phyloP scores from a whole-genome alignment of 2,329 filamentous ascomycete species.

The Monosporascus cannonballus region DNA sequence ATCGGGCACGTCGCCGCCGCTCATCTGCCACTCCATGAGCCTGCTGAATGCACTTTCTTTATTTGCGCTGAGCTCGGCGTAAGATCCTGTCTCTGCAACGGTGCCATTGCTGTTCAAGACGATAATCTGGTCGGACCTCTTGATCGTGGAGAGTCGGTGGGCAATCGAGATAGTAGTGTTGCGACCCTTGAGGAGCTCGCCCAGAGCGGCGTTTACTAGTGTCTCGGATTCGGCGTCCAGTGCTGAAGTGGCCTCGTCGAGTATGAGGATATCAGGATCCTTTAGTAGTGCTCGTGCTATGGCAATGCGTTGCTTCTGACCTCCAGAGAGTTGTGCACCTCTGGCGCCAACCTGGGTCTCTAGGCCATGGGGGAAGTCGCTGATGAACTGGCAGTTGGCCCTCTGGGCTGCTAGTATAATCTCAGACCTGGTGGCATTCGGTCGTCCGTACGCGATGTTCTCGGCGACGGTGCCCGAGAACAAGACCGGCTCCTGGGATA shows the following conservation, averaged over 20 bases:
- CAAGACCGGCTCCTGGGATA: constrained; percentile 90
- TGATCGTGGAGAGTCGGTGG: constrained; percentile 92
- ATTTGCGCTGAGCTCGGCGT: constrained; percentile 66
- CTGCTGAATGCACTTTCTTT: constrained; percentile 81
- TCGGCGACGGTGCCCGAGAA: constrained; percentile 81
- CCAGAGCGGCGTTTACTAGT: constrained; percentile 85
- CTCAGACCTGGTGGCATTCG: constrained; percentile 68
- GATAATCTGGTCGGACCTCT: constrained; percentile 90
- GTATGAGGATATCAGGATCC: constrained; percentile 90
- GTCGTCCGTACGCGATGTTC: constrained; percentile 88
- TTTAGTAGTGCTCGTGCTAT: constrained; percentile 94
- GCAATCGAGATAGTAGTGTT: constrained; percentile 98
- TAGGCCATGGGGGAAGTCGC: constrained; percentile 90
- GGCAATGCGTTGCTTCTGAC: constrained; percentile 96
- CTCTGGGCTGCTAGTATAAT: constrained; percentile 82
- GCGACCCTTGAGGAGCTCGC: constrained; percentile 71
- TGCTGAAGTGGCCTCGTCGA: constrained; percentile 94
- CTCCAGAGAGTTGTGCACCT: constrained; percentile 88
- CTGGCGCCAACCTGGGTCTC: constrained; percentile 90
- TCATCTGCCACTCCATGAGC: constrained; percentile 99
- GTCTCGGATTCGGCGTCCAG: constrained; percentile 96
- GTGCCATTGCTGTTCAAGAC: constrained; percentile 80
- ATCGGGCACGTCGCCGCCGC: constrained; percentile 61
- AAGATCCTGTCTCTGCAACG: constrained; percentile 87
- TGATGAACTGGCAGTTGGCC: constrained; percentile 95